Conservation (phyloP, 345 rosid genomes). For the Aegle marmelos region DNA sequence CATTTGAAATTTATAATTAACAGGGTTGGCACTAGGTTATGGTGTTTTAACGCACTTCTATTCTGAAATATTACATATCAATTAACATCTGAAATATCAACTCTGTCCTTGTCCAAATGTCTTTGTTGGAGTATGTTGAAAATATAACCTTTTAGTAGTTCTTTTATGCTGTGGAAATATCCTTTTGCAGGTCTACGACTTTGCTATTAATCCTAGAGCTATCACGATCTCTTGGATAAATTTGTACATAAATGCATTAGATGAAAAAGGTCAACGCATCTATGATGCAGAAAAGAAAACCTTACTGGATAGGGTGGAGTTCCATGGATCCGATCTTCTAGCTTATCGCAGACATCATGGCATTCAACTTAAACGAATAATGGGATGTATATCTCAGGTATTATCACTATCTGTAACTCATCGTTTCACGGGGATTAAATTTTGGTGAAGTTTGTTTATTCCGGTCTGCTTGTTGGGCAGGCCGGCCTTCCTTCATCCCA, state of each 20-base stretch:
- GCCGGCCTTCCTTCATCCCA: no score
- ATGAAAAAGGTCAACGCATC: conserved; percentile 79
- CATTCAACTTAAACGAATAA: no score
- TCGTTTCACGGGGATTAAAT: not conserved
- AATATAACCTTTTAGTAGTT: conserved; percentile 6
- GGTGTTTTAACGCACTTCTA: not conserved
- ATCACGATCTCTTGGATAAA: conserved; percentile 74
- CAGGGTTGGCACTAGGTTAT: not conserved
- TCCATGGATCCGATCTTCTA: conserved; percentile 90
- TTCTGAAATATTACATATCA: not conserved
- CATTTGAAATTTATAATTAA: not conserved
- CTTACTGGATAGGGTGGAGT: conserved; percentile 88
- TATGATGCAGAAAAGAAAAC: conserved; percentile 86
- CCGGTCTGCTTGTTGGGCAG: no score
- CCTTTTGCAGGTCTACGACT: conserved; percentile 70
- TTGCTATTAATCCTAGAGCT: conserved; percentile 94
- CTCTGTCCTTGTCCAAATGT: not conserved
- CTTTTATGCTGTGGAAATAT: conserved; percentile 1
- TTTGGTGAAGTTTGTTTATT: conserved; percentile 2
- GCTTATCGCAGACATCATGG: conserved; percentile 63
- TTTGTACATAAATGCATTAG: conserved; percentile 85
- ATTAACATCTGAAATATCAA: conserved; percentile 1
- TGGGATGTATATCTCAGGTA: no score
- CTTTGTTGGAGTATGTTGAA: not conserved
- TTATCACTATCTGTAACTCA: conserved; percentile 1